Base-by-base conservation (phyloP, 192 early-diverging fungal genomes). In the Backusella liffmaniae region DNA sequence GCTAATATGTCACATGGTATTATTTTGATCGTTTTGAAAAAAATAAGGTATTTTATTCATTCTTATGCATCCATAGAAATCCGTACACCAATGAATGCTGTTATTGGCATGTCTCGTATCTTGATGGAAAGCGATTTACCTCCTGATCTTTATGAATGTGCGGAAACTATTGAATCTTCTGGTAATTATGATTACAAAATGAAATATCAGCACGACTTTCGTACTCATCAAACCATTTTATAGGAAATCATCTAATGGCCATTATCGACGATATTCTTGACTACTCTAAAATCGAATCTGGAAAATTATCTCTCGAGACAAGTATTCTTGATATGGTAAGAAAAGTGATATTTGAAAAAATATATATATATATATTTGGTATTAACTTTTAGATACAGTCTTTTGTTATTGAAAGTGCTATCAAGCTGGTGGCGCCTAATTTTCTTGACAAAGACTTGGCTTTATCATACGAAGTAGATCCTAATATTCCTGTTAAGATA, bases 231-330 rank as follows among this genome's bases (percentile, higher is more conserved):
- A 18, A 39, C 2, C 26, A 12, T 41, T 13, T 29, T 34, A 12
- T 73, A 73, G 77, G 72, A n/a, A 73, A 73, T 9, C 86, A 87
- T 68, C 84, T 92, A 44, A 71, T 91, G 73, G 80, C 83, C 15
- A 83, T 96, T 36, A 89, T 96, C 66, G 90, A 96, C 77, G 90
- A 93, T 76, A 89, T 96, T 73, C 79, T 94, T 8, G 94, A 94
- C 69, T 83, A 92, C 75, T 92, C 91, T 41, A 94, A 92, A 85
- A 89, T 94, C 37, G 94, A 95, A 77, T 91, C 92, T 35, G 92
- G 92, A 32, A 91, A 91, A 34, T 85, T 96, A 78, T 88, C 83
- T 21, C 82, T 94, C 7, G 78, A 75, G 21, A 26, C 30, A 23
- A 74, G 51, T 10, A 56, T 37, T 32, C 68, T 79, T 29, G 73